Percentiles rank a stretch among this genome's conserved stretches.
These are phyloP conservation scores for Zygosaccharomyces bailii DNA, from an alignment of 805 yeast species.

Conservation along the genomic window DNA sequence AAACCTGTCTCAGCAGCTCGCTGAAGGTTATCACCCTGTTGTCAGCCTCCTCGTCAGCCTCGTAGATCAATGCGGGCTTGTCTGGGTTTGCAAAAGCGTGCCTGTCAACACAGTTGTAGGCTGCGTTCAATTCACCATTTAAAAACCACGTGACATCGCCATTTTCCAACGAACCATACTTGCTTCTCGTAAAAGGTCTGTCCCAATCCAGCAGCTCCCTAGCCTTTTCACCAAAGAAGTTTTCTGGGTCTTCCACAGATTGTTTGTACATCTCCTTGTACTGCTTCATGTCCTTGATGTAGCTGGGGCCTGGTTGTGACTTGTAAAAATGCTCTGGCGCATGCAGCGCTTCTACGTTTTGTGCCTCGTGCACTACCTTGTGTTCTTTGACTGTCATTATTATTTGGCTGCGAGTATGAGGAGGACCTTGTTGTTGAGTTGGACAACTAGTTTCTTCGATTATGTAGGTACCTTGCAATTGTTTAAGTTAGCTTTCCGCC, in stretches of 20 bases:
- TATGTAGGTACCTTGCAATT: not conserved
- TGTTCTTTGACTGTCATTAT: constrained; percentile 31
- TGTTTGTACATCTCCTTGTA: constrained; percentile 70
- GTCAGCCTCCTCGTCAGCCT: constrained; percentile 68
- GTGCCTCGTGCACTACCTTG: constrained; percentile 42
- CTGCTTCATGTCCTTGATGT: constrained; percentile 59
- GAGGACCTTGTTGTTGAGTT: not conserved
- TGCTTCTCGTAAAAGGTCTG: constrained; percentile 50
- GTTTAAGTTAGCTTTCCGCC: constrained; percentile 4
- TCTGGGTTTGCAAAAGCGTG: constrained; percentile 70
- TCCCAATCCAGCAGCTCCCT: constrained; percentile 74
- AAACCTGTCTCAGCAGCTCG: constrained; percentile 67
- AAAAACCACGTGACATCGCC: constrained; percentile 72
- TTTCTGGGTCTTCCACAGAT: constrained; percentile 78
- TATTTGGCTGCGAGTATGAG: not conserved
- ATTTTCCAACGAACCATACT: constrained; percentile 52
- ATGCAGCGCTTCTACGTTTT: constrained; percentile 31
- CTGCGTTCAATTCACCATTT: constrained; percentile 76
- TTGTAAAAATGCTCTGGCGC: constrained; percentile 41
- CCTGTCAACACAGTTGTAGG: constrained; percentile 78
- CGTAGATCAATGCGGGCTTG: constrained; percentile 72
- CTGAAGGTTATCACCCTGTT: constrained; percentile 63
- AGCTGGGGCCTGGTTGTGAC: constrained; percentile 42
- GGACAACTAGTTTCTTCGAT: not conserved
- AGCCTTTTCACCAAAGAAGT: constrained; percentile 79